Base-by-base conservation (phyloP, 306 rosid genomes). In the Gastrolobium villosum region DNA sequence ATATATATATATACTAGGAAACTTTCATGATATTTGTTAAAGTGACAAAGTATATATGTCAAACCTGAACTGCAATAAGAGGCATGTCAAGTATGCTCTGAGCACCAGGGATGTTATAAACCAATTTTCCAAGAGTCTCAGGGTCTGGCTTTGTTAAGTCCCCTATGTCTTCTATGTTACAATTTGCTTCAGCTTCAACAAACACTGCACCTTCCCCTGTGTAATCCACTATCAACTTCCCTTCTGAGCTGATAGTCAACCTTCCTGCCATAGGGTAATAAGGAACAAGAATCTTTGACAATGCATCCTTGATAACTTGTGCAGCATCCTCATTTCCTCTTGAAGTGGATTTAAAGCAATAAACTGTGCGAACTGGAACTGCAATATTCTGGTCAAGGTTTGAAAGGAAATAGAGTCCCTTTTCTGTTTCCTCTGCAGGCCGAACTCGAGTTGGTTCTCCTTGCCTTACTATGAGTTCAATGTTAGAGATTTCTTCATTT, bases 351-450 rank as follows among this genome's bases (percentile, higher is more conserved):
- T 90, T 82, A 7, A 82, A 93, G 79, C 85, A 87, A 70, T 93
- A 93, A 15, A 91, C 65, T 0, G 98, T 91, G 1, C 89, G 79
- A 14, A 91, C 89, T 1, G 64, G 80, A 39, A 87, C 90, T 0
- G 93, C 95, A 7, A 89, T 87, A 65, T 89, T 89, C 75, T 91
- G 98, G 68, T 93, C 98, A 5, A 93, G 92, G 86, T 91, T 93
- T 14, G 97, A 89, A 43, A 93, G 93, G 48, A 82, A 91, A 76
- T 91, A 82, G 1, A 3, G 75, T 54, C 75, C 93, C 45, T 86
- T 95, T 7, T 77, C 76, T 11, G 97, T 92, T 81, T 89, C 87
- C 45, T 67, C 81, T 34, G 90, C 86, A 0, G 94, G 96, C 30
- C 78, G 49, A 48, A 95, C 90, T 44, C 80, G 60, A 7, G 57